Conservation (phyloP, 768 basidiomycete species). For the Auricularia cornea region DNA sequence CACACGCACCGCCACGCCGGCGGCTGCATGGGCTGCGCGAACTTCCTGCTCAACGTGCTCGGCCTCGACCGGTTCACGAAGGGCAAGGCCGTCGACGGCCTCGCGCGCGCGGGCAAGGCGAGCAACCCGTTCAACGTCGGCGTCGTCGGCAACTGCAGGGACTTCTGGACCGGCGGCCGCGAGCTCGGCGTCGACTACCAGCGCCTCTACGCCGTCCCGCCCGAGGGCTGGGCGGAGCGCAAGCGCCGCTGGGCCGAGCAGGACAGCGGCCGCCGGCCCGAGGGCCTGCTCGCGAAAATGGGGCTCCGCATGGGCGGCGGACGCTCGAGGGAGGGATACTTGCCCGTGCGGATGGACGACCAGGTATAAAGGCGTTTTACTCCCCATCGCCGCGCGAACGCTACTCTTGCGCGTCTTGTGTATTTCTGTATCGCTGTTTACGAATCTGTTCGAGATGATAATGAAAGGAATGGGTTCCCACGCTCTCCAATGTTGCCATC, state of each 20-base stretch:
- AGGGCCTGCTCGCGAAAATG: slow-evolving; percentile 38
- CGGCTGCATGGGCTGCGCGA: slow-evolving; percentile 32
- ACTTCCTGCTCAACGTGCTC: slow-evolving; percentile 81
- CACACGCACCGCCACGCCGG: slow-evolving; percentile 33
- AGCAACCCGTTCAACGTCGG: slow-evolving; percentile 92
- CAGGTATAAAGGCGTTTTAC: slow-evolving; percentile 5
- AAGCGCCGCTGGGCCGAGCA: slow-evolving; percentile 50
- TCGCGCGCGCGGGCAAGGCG: slow-evolving; percentile 64
- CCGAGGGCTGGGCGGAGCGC: slow-evolving; percentile 69
- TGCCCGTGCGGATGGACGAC: slow-evolving; percentile 42
- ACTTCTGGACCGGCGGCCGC: slow-evolving; percentile 87
- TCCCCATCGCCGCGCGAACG: no score
- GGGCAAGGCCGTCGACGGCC: slow-evolving; percentile 80
- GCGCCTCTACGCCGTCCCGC: slow-evolving; percentile 77
- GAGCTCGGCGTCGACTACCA: slow-evolving; percentile 91
- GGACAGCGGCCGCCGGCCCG: slow-evolving; percentile 36
- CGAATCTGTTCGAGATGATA: background rate
- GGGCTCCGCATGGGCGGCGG: slow-evolving; percentile 20
- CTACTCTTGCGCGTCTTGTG: background rate
- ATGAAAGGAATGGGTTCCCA: no score
- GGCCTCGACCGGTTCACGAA: slow-evolving; percentile 93
- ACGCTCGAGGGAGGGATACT: slow-evolving; percentile 42
- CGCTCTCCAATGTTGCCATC: no score
- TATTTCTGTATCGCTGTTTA: background rate
- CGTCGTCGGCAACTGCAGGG: slow-evolving; percentile 66